Base-by-base conservation (phyloP, 768 basidiomycete species). In the Termitomyces sp. region DNA sequence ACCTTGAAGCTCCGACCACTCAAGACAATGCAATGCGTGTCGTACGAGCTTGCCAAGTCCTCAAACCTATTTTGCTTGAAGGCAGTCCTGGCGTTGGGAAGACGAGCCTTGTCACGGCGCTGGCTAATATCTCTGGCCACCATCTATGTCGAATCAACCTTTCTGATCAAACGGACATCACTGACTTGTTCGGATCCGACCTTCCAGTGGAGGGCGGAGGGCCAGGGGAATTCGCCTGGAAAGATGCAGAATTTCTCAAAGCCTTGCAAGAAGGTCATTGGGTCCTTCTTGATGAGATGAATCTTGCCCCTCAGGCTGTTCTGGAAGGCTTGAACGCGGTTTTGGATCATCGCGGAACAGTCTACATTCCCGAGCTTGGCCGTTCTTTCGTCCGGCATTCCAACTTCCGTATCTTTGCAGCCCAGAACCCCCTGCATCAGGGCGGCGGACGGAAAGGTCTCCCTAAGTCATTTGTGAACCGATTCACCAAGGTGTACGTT, bases 201-300 rank as follows among this genome's bases (percentile, higher is more conserved):
- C 79, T 98, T 7, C 97, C 97, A 7, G 88, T 95, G 6, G 95
- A 97, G 72, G 92, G 93, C 36, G 95, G 95, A 45, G 76, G 79
- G 16, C 84, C 93, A 3, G 96, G 95, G 43, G 92, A 97, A 68
- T 99, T 99, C 68, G 88, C 88, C 1, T 99, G 97, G 97, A 93
- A 89, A 71, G 94, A 98, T 62, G 97, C 96, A 0, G 95, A 96
- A 57, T 99, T 99, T 69, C 78, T 99, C 42, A 85, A 83, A 57
- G 95, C 97, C 1, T 74, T 99, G 73, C 94, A 97, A 68, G 82
- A 90, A n/a, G 97, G 97, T 0, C 87, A 93, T 59, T 99, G 97
- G 97, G 96, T 98, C 5, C 83, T 99, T 6, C 82, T 99, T 10
- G 97, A 99, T 68, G 97, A 99, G 71, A 98, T 99, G 97, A 99